Evolutionary conservation across 139 green algal genomes (phyloP).

Genomic region (Coelastrella sp.): DNA sequence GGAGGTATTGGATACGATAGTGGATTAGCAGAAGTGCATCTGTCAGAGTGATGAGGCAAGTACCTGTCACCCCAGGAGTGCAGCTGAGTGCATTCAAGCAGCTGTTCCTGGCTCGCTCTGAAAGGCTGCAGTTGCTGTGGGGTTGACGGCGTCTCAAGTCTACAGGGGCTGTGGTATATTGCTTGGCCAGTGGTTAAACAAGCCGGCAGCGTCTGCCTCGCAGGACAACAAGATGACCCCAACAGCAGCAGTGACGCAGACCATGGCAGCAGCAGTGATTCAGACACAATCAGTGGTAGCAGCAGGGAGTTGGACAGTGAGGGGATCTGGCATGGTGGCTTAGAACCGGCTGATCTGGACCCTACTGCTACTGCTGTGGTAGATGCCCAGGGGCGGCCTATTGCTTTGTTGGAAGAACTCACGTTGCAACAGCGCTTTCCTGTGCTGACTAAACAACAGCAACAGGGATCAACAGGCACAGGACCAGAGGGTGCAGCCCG

Average conservation of each 20-base stretch:
- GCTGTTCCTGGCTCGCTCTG: too few relatives aligned
- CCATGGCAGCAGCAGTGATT: background rate
- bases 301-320: background rate
- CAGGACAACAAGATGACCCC: background rate
- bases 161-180: too few relatives aligned
- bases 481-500: background rate
- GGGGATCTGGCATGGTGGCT: background rate
- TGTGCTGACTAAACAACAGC: conserved; percentile 23
- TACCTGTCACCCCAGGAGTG: too few relatives aligned
- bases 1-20: too few relatives aligned
- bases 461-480: background rate
- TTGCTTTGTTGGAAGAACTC: conserved; percentile 5
- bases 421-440: conserved; percentile 25
- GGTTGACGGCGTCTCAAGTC: too few relatives aligned
- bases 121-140: too few relatives aligned
- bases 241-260: background rate
- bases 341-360: background rate
- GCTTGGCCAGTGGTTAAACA: too few relatives aligned
- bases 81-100: too few relatives aligned
- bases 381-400: conserved; percentile 12
- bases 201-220: too few relatives aligned
- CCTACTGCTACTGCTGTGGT: conserved; percentile 14
- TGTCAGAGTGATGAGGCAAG: too few relatives aligned
- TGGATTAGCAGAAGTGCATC: too few relatives aligned
- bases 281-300: background rate